Percentiles rank a stretch among this genome's conserved stretches.
Conservation (phyloP, 164 flowering plant species). For the Umbilicus rupestris region DNA sequence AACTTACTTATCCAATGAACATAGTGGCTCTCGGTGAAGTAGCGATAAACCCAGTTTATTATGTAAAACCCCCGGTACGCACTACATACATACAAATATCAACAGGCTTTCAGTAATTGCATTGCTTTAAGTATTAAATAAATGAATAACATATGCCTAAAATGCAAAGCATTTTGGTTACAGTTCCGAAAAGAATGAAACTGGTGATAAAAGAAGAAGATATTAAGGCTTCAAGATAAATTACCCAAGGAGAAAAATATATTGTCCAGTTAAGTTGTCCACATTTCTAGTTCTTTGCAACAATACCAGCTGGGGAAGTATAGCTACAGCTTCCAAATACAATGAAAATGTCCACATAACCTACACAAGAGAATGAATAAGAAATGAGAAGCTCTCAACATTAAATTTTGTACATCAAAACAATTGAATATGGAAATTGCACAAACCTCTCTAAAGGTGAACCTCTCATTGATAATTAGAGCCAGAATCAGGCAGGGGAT, state of each 20-base stretch:
- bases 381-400: neutral
- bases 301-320: conserved; percentile 89
- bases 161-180: no score
- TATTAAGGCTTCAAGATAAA: neutral
- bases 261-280: conserved; percentile 94
- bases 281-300: conserved; percentile 86
- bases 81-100: conserved; percentile 30
- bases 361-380: conserved; percentile 20
- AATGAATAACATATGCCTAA: no score
- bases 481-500: conserved; percentile 51
- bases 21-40: conserved; percentile 74
- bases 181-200: neutral
- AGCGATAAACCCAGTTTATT: conserved; percentile 89
- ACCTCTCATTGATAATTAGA: conserved; percentile 60
- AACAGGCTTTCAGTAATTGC: neutral
- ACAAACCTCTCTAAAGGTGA: conserved; percentile 71
- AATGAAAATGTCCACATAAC: conserved; percentile 92
- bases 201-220: neutral
- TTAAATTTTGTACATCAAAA: neutral
- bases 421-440: neutral
- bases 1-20: conserved; percentile 82
- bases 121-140: no score
- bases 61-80: conserved; percentile 76
- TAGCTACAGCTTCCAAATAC: conserved; percentile 91
- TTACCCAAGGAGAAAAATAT: conserved; percentile 84